These are phyloP conservation scores for Yarrowia osloensis DNA, from an alignment of 805 yeast species.

Conservation along the genomic window DNA sequence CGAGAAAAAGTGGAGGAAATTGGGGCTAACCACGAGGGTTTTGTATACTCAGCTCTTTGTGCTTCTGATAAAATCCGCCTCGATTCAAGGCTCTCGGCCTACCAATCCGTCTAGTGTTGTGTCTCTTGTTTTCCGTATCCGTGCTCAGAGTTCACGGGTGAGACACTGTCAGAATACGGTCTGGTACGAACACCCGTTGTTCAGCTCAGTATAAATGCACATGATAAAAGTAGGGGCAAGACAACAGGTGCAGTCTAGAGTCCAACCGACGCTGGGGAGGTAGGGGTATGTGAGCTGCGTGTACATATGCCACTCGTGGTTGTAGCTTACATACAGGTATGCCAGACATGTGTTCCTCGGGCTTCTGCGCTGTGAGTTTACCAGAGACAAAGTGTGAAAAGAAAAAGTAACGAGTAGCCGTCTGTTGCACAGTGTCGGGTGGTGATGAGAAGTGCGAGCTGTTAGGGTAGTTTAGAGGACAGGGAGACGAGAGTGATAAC, in stretches of 20 bases:
- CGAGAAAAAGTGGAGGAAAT: too few species aligned
- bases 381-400: neutral
- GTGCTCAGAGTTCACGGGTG: neutral
- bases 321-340: neutral
- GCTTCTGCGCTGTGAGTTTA: neutral
- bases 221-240: neutral
- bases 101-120: too few species aligned
- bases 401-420: neutral
- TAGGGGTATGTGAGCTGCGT: neutral
- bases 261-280: neutral
- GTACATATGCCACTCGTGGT: too few species aligned
- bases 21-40: too few species aligned
- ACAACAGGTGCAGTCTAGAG: neutral
- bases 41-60: too few species aligned
- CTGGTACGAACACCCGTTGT: neutral
- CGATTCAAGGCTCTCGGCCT: too few species aligned
- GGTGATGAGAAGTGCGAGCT: too few species aligned
- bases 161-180: neutral
- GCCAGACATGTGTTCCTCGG: neutral
- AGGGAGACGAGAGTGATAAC: too few species aligned
- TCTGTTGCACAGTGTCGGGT: too few species aligned
- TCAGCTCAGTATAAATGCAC: neutral
- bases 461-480: too few species aligned
- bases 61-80: too few species aligned
- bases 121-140: too few species aligned